phyloP scores from a whole-genome alignment of 805 yeast species.

The Saccharomycopsis sp. region DNA sequence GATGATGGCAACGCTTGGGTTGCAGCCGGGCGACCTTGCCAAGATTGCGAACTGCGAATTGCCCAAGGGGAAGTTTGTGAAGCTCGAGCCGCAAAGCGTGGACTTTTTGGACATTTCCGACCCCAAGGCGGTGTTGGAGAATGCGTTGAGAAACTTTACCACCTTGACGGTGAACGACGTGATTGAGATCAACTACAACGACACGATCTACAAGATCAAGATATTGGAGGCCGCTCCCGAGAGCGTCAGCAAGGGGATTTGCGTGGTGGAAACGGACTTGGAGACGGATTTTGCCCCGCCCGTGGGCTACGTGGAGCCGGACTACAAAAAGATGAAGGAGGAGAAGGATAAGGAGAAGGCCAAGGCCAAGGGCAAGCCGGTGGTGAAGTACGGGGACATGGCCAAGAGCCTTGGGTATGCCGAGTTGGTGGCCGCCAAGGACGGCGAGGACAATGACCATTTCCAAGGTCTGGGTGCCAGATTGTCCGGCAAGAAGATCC shows the following conservation, averaged over 20 bases:
- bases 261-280: constrained; percentile 94
- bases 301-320: constrained; percentile 95
- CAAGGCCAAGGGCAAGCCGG: constrained; percentile 5
- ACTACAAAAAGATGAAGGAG: constrained; percentile 35
- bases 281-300: constrained; percentile 99
- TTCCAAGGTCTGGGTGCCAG: constrained; percentile 63
- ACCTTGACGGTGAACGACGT: constrained; percentile 79
- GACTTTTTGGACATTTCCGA: constrained; percentile 90
- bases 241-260: constrained; percentile 53
- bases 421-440: constrained; percentile 17
- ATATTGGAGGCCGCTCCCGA: constrained; percentile 86
- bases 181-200: constrained; percentile 78
- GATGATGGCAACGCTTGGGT: constrained; percentile 77
- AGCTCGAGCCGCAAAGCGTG: constrained; percentile 89
- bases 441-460: constrained; percentile 7
- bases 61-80: constrained; percentile 81
- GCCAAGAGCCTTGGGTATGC: constrained; percentile 35
- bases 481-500: constrained; percentile 50
- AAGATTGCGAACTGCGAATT: constrained; percentile 65
- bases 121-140: constrained; percentile 94
- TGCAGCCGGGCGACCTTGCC: constrained; percentile 74
- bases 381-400: constrained; percentile 41
- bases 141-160: constrained; percentile 81
- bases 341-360: constrained; percentile 15
- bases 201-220: constrained; percentile 65